phyloP scores from a whole-genome alignment of 768 basidiomycete genomes.

The Russula olivacea region DNA sequence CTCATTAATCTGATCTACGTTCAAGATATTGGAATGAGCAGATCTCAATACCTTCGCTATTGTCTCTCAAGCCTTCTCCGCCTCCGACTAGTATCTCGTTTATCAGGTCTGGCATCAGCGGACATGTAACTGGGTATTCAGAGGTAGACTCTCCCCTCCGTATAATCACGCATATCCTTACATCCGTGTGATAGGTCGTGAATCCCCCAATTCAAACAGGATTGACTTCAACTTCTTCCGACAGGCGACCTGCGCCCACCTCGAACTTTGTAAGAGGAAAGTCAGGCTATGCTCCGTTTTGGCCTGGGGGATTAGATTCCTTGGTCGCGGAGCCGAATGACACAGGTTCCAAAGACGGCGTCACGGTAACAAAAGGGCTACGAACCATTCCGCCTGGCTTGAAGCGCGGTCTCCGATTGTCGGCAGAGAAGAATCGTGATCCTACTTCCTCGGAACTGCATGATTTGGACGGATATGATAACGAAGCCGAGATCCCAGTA shows the following conservation, averaged over 20 bases:
- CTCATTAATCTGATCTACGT: slow-evolving; percentile 13
- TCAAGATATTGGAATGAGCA: slow-evolving; percentile 67
- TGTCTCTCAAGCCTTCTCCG: slow-evolving; percentile 60
- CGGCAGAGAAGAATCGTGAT: slow-evolving; percentile 49
- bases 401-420: slow-evolving; percentile 67
- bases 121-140: slow-evolving; percentile 70
- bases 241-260: slow-evolving; percentile 74
- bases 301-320: slow-evolving; percentile 88
- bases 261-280: slow-evolving; percentile 90
- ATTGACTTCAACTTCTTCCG: slow-evolving; percentile 77
- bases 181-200: slow-evolving; percentile 40
- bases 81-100: slow-evolving; percentile 71
- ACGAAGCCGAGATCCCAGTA: slow-evolving; percentile 3
- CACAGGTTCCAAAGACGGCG: slow-evolving; percentile 28
- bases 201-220: slow-evolving; percentile 57
- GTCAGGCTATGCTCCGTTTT: slow-evolving; percentile 87
- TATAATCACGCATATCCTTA: background rate
- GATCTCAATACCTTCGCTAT: slow-evolving; percentile 54
- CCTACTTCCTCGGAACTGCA: slow-evolving; percentile 36
- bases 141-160: slow-evolving; percentile 46
- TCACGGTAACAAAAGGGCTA: slow-evolving; percentile 41
- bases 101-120: slow-evolving; percentile 71
- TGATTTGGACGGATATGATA: slow-evolving; percentile 10
- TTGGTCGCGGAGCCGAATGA: slow-evolving; percentile 29
- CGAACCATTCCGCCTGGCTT: slow-evolving; percentile 80